These are phyloP conservation scores for Trichoderma koningii DNA, from an alignment of 2,329 filamentous ascomycete species.

Conservation along the genomic window DNA sequence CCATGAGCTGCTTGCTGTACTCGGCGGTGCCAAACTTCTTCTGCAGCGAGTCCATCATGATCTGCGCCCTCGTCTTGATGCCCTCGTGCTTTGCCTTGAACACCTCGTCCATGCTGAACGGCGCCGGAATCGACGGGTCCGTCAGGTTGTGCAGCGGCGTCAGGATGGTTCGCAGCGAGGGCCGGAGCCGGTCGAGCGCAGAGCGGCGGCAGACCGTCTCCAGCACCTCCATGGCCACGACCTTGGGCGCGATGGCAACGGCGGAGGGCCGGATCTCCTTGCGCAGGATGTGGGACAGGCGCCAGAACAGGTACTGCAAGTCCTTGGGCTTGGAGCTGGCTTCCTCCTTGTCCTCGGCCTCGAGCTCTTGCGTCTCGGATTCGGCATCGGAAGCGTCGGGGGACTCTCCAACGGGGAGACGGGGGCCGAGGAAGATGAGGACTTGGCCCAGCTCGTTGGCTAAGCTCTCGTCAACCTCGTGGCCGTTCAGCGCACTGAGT, in stretches of 20 bases:
- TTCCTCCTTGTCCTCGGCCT: slow-evolving; percentile 47
- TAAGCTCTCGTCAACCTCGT: slow-evolving; percentile 69
- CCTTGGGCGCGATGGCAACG: slow-evolving; percentile 70
- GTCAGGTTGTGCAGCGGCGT: slow-evolving; percentile 77
- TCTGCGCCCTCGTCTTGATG: slow-evolving; percentile 70
- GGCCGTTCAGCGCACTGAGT: slow-evolving; percentile 60
- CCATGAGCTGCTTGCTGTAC: slow-evolving; percentile 73
- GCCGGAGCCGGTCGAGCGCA: slow-evolving; percentile 56
- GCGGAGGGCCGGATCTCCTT: slow-evolving; percentile 69
- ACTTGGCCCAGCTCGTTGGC: slow-evolving; percentile 79
- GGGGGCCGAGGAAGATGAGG: slow-evolving; percentile 74
- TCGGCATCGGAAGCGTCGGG: slow-evolving; percentile 47
- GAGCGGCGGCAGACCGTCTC: slow-evolving; percentile 68
- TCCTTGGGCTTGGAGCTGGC: slow-evolving; percentile 38
- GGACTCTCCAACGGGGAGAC: slow-evolving; percentile 44
- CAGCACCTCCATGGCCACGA: slow-evolving; percentile 72
- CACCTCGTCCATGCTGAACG: slow-evolving; percentile 68
- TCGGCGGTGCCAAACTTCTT: slow-evolving; percentile 78
- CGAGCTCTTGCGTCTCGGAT: slow-evolving; percentile 47
- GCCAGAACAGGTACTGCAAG: slow-evolving; percentile 75
- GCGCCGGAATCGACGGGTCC: slow-evolving; percentile 71
- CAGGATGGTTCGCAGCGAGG: slow-evolving; percentile 63
- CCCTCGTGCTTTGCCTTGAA: slow-evolving; percentile 71
- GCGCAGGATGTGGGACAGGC: slow-evolving; percentile 76
- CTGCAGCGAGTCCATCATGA: slow-evolving; percentile 80